phyloP scores from a whole-genome alignment of 805 yeast genomes.

The Wickerhamiella dianesei region DNA sequence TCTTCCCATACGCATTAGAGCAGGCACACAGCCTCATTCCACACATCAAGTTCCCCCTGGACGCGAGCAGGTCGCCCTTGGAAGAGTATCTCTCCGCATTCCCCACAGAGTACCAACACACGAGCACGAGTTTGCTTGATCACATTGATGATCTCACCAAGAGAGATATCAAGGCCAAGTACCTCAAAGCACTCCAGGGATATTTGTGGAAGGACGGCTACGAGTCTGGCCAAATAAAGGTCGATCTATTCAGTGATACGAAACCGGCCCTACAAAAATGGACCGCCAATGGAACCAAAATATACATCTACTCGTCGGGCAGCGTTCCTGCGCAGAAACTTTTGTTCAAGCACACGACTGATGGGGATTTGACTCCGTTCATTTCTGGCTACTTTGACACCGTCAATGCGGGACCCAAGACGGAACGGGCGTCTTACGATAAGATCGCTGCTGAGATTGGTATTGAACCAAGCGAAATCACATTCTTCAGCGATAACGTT shows the following conservation, averaged over 20 bases:
- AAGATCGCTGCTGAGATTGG: constrained; percentile 37
- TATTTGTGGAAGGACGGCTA: constrained; percentile 72
- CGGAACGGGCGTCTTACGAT: constrained; percentile 41
- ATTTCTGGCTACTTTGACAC: constrained; percentile 73
- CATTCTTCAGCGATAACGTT: constrained; percentile 72
- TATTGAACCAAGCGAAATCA: constrained; percentile 25
- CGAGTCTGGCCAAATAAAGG: constrained; percentile 55
- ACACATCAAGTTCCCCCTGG: constrained; percentile 19
- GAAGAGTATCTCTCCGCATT: constrained; percentile 31
- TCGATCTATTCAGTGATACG: constrained; percentile 70
- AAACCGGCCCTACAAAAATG: constrained; percentile 39
- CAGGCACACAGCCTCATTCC: constrained; percentile 19
- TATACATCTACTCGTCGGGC: constrained; percentile 81
- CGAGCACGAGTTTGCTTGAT: constrained; percentile 26
- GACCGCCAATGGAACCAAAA: constrained; percentile 23
- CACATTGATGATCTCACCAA: constrained; percentile 48
- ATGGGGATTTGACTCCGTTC: constrained; percentile 31
- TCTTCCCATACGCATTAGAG: constrained; percentile 56
- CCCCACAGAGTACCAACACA: constrained; percentile 27
- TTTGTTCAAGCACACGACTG: constrained; percentile 47
- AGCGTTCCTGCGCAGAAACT: constrained; percentile 76
- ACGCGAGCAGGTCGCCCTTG: constrained; percentile 15
- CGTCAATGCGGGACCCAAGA: constrained; percentile 65
- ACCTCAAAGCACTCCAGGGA: constrained; percentile 70
- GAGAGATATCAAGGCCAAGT: constrained; percentile 63